Percentiles rank a stretch among this genome's conserved stretches.
These are phyloP conservation scores for Lepidium didymum DNA, from an alignment of 345 rosid species.

Conservation along the genomic window DNA sequence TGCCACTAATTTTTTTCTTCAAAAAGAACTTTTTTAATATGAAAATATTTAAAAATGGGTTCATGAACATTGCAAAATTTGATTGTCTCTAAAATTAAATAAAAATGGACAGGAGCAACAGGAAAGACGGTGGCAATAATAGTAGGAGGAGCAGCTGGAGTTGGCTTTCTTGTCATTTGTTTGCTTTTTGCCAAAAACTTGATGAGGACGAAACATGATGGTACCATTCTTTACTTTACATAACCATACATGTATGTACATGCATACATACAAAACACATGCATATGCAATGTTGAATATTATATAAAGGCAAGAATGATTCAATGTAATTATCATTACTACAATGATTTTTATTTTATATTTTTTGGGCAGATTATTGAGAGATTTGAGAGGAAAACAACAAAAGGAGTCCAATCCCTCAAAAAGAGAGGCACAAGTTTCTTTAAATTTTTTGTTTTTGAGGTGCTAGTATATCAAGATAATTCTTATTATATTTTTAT, in stretches of 20 bases:
- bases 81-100: neutral
- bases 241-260: neutral
- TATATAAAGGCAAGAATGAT: neutral
- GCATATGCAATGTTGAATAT: slow-evolving; percentile 18
- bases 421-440: neutral
- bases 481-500: slow-evolving; percentile 13
- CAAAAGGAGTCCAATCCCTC: slow-evolving; percentile 20
- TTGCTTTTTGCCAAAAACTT: slow-evolving; percentile 69
- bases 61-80: neutral
- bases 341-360: neutral
- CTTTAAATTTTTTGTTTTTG: neutral
- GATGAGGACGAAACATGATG: slow-evolving; percentile 54
- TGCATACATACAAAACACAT: slow-evolving; percentile 11
- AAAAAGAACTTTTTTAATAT: neutral
- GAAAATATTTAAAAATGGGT: neutral
- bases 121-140: slow-evolving; percentile 97
- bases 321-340: neutral
- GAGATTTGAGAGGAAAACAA: slow-evolving; percentile 6
- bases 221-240: slow-evolving; percentile 4
- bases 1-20: slow-evolving; percentile 8
- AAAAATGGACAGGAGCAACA: slow-evolving; percentile 47
- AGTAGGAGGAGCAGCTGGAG: slow-evolving; percentile 90
- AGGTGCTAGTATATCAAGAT: neutral
- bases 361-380: slow-evolving; percentile 28
- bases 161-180: slow-evolving; percentile 80